These are phyloP conservation scores for Boletus tomentosulus DNA, from an alignment of 768 basidiomycete genomes.

Conservation along the genomic window DNA sequence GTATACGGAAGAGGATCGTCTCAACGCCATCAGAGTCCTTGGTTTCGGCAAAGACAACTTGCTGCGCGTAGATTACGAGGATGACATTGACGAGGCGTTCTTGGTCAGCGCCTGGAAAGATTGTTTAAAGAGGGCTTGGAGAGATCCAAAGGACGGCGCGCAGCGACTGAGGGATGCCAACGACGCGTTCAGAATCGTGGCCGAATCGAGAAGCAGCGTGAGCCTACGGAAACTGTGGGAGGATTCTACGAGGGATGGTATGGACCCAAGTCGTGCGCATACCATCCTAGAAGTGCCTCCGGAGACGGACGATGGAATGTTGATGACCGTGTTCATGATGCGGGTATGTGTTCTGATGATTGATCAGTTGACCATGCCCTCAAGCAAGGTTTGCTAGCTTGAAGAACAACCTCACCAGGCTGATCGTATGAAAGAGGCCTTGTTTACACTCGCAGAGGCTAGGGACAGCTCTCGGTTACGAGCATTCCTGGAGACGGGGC, in stretches of 20 bases:
- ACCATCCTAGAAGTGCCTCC: slow-evolving; percentile 62
- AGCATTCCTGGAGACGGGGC: slow-evolving; percentile 59
- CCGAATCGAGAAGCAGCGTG: slow-evolving; percentile 55
- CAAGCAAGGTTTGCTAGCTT: slow-evolving; percentile 40
- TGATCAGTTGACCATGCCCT: slow-evolving; percentile 2
- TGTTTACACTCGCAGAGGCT: slow-evolving; percentile 69
- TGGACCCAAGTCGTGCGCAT: slow-evolving; percentile 73
- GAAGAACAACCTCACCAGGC: slow-evolving; percentile 65
- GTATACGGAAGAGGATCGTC: slow-evolving; percentile 56
- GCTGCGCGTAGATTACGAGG: slow-evolving; percentile 65
- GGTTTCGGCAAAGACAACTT: slow-evolving; percentile 63
- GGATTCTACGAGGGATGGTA: slow-evolving; percentile 47
- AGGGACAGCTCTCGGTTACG: slow-evolving; percentile 70
- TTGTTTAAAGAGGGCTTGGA: slow-evolving; percentile 55
- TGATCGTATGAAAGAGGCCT: slow-evolving; percentile 69
- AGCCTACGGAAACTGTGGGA: slow-evolving; percentile 50
- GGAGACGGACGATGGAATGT: slow-evolving; percentile 74
- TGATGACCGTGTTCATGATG: slow-evolving; percentile 68
- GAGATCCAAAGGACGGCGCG: slow-evolving; percentile 38
- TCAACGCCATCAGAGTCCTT: slow-evolving; percentile 44
- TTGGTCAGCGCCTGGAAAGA: slow-evolving; percentile 66
- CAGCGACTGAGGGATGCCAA: slow-evolving; percentile 52
- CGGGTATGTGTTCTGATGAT: slow-evolving; percentile 44
- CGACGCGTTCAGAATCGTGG: slow-evolving; percentile 65
- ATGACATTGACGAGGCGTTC: slow-evolving; percentile 65